Evolutionary conservation across 2,329 filamentous ascomycete species (phyloP), one percentile per base, ranked within the genome.

Genomic region (Hymenoscyphus linearis): DNA sequence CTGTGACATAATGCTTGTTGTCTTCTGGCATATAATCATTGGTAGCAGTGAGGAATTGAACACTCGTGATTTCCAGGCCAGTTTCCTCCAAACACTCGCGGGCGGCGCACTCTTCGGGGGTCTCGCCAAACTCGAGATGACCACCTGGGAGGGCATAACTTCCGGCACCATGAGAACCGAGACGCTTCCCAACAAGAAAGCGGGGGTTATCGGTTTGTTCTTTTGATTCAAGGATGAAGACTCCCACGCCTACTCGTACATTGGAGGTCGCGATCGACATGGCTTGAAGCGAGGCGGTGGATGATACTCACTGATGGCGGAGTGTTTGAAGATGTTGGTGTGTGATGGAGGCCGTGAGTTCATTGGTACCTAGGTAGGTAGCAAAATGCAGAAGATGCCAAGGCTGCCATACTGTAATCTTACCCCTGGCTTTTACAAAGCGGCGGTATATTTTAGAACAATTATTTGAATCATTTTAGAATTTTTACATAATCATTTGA

Each of bases 61-160:
- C 55, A 6, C 80, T 77, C 1, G 72, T 76, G 1, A 91, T 77
- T 0, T 74, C 68, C 0, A 91, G 77, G 0, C 82, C 87, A 0
- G 89, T 91, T 70, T 93, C 90, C 71, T 93, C 90, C 0, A 83
- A 70, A 0, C 83, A 78, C 73, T 93, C 90, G 3, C 90, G 81
- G 54, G 76, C 79, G 0, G 88, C 88, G 62, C 89, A 91, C 0
- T 74, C 72, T 22, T 84, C 77, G 35, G 85, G 79, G 1, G 78
- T 78, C 71, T 93, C 90, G 64, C 82, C 82, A 60, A 83, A 82
- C 63, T 93, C 90, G 16, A 93, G 80, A 68, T 93, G 89, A 0
- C 90, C 90, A 25, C 90, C 90, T 0, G 90, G 89, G 14, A 91
- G 81, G 56, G 85, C 86, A 75, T 82, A 85, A 0, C 82, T 85